These are phyloP conservation scores for Acorus calamus DNA, from an alignment of 106 monocot genomes.

Conservation along the genomic window DNA sequence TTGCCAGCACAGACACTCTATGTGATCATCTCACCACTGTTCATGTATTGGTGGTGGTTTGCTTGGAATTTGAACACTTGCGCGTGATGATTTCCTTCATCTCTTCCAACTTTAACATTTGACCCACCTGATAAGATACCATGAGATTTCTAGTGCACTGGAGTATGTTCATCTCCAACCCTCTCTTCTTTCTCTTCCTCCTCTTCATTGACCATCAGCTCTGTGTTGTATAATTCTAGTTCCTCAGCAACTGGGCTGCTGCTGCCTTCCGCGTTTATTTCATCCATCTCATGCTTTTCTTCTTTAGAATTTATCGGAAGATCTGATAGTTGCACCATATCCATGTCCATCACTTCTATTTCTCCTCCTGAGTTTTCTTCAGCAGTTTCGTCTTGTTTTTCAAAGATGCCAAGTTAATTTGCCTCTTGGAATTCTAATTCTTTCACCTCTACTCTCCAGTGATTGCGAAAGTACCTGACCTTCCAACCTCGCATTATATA, in stretches of 20 bases:
- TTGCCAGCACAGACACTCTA: no score
- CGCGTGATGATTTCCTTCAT: constrained; percentile 69
- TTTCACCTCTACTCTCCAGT: constrained; percentile 6
- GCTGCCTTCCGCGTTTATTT: background rate
- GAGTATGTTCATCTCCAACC: constrained; percentile 27
- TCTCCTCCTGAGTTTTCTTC: constrained; percentile 1
- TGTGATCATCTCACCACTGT: background rate
- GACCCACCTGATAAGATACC: constrained; percentile 52
- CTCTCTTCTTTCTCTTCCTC: constrained; percentile 24
- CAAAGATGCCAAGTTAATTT: background rate
- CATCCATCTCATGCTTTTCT: background rate
- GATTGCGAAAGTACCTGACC: background rate
- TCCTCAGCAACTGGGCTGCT: no score
- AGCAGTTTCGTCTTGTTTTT: background rate
- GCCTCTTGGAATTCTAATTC: constrained; percentile 2
- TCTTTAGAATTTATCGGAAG: background rate
- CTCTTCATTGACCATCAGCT: background rate
- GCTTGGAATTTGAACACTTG: constrained; percentile 42
- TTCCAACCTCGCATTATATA: background rate
- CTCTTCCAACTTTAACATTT: constrained; percentile 69
- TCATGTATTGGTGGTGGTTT: constrained; percentile 13
- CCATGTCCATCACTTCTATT: background rate
- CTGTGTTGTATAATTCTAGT: background rate
- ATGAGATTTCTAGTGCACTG: constrained; percentile 56
- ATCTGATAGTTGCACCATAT: constrained; percentile 2